Base-by-base conservation (phyloP, 2,329 filamentous ascomycete species). In the Ramularia collo-cygni region DNA sequence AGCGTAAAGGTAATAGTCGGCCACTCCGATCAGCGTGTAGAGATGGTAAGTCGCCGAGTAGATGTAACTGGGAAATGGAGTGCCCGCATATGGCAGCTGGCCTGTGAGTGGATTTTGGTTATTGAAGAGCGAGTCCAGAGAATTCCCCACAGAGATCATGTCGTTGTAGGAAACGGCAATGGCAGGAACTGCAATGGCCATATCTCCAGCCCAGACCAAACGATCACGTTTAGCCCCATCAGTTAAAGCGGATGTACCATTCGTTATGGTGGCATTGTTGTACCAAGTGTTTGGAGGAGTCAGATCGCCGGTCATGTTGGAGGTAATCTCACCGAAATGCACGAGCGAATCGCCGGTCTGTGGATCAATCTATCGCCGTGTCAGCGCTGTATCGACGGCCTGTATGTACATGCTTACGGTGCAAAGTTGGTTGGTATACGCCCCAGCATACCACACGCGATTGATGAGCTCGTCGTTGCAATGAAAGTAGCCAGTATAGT, bases 121-220 rank as follows among this genome's bases (percentile, higher is more conserved):
- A 2, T 41, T 42, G 38, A 55, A 58, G 4, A 60, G 50, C 8
- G 52, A 55, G 34, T 60, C 50, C 8, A 60, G 43, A 4, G 55
- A 50, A 27, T 35, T 64, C 48, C 18, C 63, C 54, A 27, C 61
- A 48, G 36, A 60, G 53, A 52, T 61, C 53, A 29, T 59, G 55
- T 46, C 63, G 37, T 74, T 74, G 5, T 72, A 56, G 1, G 68
- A 67, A 0, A 70, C 71, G 44, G 74, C 74, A 1, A 64, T 59
- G 4, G 62, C 60, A 2, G 67, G 68, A 0, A 72, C 66, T 2
- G 69, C 68, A 36, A 71, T 74, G 4, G 68, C 68, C 64, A 80
- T 75, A 52, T 81, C 77, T 1, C 77, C 77, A 8, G 76, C 70
- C 75, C 76, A 81, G 2, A 80, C 71, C 13, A 75, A 62, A 7